Evolutionary conservation across 2,329 filamentous ascomycete genomes (phyloP), one percentile per base, ranked within the genome.

Genomic region (Pseudogymnoascus sp.): DNA sequence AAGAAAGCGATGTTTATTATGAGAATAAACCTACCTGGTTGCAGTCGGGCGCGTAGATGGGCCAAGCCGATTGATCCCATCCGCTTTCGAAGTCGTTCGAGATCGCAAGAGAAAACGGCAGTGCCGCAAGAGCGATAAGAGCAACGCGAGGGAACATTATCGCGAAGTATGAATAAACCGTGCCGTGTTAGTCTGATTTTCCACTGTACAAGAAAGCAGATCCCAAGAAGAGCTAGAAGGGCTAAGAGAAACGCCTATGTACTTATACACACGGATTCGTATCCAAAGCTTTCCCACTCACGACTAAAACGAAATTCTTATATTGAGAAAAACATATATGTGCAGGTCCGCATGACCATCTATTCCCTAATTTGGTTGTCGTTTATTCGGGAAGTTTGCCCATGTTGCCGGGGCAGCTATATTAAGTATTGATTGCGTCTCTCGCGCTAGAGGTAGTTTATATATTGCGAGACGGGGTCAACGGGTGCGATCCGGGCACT

Each of bases 1-100:
- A 37, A 37, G 33, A n/a, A n/a, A n/a, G n/a, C n/a, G n/a, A n/a
- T n/a, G n/a, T n/a, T 59, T 23, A 2, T 17, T 23, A 33, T n/a
- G 53, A 33, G 17, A 23, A 59, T 59, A 31, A n/a, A 31, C 35
- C 35, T 59, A 59, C 83, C 70, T 86, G 83, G 73, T 77, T 84
- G 70, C 84, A 87, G 73, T 85, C 82, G 2, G 77, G 72, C 2
- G 84, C 83, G 67, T 86, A 86, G 7, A 75, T 82, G 0, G 83
- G 80, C 84, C 83, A 86, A 63, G 79, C 77, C 0, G 80, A 74
- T 67, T 82, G 70, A 69, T 86, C 80, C 81, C 79, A 85, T 46
- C 84, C 84, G 62, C 70, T 77, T 70, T 87, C 84, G 64, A 86
- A 87, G 69, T 78, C 79, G 46, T 83, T 79, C 1, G 79, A 77